Percentiles rank a stretch among this genome's conserved stretches.
These are phyloP conservation scores for Aspergillus homomorphus DNA, from an alignment of 495 filamentous ascomycete species.

Conservation along the genomic window DNA sequence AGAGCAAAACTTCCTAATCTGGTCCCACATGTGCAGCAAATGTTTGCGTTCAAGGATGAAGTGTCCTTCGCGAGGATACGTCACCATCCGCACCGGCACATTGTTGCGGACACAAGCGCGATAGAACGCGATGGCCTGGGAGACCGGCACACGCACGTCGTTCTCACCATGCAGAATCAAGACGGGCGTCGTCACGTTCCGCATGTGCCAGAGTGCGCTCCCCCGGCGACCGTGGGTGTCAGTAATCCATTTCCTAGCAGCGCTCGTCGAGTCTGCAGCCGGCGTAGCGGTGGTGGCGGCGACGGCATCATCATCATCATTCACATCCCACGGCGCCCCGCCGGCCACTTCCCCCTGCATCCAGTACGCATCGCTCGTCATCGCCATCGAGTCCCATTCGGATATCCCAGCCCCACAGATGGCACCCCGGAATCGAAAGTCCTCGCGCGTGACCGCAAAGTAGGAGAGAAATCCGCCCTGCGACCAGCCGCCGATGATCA, in stretches of 20 bases:
- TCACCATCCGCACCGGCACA: background rate
- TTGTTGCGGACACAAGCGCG: background rate
- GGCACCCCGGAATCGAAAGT: background rate
- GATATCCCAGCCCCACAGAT: background rate
- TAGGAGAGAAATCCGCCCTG: background rate
- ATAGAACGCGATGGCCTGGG: background rate
- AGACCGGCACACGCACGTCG: background rate
- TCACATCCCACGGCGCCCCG: background rate
- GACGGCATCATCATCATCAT: background rate
- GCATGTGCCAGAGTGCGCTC: background rate
- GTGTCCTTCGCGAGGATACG: background rate
- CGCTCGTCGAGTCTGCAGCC: too few species aligned
- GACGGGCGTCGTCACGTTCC: background rate
- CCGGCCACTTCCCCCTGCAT: background rate
- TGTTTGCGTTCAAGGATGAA: too few species aligned
- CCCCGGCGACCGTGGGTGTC: background rate
- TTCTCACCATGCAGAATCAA: background rate
- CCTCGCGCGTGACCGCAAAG: background rate
- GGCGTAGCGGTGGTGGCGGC: too few species aligned
- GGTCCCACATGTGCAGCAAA: too few species aligned
- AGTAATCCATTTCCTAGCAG: too few species aligned
- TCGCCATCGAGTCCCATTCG: background rate
- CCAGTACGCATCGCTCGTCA: background rate
- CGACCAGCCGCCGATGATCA: background rate
- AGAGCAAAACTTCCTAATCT: too few species aligned